Conservation (phyloP, 306 rosid species). For the Potentilla sterilis region DNA sequence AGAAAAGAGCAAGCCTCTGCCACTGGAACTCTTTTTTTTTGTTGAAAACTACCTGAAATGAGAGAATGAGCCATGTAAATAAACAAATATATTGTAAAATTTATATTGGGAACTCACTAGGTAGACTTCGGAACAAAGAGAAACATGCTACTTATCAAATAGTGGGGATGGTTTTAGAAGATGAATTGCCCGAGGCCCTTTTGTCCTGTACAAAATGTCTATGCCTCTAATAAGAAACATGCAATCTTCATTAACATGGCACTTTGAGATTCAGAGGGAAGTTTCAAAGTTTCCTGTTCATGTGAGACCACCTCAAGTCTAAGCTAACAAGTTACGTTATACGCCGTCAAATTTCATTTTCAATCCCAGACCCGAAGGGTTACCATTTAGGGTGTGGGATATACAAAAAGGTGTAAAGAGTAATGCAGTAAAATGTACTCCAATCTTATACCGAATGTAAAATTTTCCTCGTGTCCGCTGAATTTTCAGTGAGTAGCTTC, state of each 20-base stretch:
- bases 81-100: slow-evolving; percentile 2
- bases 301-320: background rate
- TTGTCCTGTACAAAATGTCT: background rate
- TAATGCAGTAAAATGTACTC: background rate
- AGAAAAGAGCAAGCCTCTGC: slow-evolving; percentile 79
- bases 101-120: background rate
- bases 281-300: background rate
- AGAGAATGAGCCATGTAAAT: slow-evolving; percentile 14
- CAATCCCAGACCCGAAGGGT: background rate
- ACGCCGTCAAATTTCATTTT: background rate
- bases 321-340: background rate
- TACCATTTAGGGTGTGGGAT: background rate
- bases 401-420: background rate
- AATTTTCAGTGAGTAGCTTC: slow-evolving; percentile 88
- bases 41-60: slow-evolving; percentile 73
- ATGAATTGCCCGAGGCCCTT: background rate
- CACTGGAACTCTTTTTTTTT: slow-evolving; percentile 78
- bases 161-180: background rate
- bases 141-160: background rate
- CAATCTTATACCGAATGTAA: slow-evolving; percentile 61
- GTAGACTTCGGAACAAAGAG: background rate
- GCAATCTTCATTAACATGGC: background rate
- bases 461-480: slow-evolving; percentile 65
- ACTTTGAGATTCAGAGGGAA: slow-evolving; percentile 11
- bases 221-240: slow-evolving; percentile 1